Evolutionary conservation across 441 rosid genomes (phyloP).

Genomic region (Jatropha podagrica): DNA sequence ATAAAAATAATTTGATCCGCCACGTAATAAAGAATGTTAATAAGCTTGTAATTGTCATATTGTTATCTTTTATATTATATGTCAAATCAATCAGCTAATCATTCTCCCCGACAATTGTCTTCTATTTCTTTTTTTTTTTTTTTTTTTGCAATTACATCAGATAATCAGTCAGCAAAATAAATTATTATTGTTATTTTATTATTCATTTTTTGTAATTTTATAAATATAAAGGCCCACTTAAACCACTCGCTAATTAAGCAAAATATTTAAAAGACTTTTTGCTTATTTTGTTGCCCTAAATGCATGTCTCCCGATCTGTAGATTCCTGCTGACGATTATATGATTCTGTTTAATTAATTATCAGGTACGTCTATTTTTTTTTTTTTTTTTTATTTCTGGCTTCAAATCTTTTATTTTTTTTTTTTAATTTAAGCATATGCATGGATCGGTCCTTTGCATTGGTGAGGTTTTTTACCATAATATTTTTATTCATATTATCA

Average conservation of each 20-base stretch:
- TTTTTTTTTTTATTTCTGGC: too few relatives aligned
- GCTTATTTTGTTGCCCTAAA: neutral
- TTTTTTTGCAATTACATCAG: slow-evolving; percentile 13
- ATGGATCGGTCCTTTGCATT: too few relatives aligned
- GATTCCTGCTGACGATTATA: slow-evolving; percentile 18
- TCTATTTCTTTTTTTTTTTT: neutral
- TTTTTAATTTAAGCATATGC: too few relatives aligned
- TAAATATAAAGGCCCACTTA: neutral
- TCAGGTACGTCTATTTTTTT: too few relatives aligned
- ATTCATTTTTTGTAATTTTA: neutral
- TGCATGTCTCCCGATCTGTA: neutral
- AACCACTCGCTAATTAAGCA: neutral
- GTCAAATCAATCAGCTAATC: slow-evolving; percentile 24
- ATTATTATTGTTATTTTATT: neutral
- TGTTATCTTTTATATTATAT: neutral
- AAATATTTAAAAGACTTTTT: neutral
- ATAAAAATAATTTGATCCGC: too few relatives aligned
- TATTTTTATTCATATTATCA: too few relatives aligned
- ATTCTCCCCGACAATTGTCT: slow-evolving; percentile 13
- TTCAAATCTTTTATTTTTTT: too few relatives aligned
- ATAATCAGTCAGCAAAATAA: neutral
- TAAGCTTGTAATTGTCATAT: slow-evolving; percentile 11
- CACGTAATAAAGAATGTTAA: neutral
- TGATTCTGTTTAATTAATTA: neutral
- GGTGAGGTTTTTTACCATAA: too few relatives aligned